Conservation (phyloP, 2,329 filamentous ascomycete species). For the Aplosporella prunicola region DNA sequence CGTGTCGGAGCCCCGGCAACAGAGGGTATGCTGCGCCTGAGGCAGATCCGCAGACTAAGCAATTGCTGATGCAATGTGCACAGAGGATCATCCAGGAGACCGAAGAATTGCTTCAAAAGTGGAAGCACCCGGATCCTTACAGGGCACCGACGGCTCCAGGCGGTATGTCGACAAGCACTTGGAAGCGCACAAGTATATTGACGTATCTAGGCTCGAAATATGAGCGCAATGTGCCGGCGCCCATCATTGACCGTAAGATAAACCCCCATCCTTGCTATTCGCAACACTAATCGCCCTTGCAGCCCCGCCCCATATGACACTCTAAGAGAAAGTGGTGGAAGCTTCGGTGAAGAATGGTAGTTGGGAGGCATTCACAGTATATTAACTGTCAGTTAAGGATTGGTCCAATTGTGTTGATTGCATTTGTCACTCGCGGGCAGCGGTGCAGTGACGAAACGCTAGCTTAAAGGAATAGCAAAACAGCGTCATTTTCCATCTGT, state of each 20-base stretch:
- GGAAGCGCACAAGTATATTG: constrained; percentile 4
- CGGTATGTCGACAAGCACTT: constrained; percentile 48
- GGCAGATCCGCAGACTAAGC: background rate
- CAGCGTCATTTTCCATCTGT: no score
- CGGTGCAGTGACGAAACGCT: no score
- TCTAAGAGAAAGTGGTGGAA: no score
- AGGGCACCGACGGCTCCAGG: constrained; percentile 81
- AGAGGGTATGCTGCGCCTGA: constrained; percentile 52
- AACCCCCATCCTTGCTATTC: background rate
- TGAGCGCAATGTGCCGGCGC: constrained; percentile 81
- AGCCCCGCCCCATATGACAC: constrained; percentile 10
- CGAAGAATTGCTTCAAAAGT: constrained; percentile 77
- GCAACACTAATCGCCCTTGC: background rate
- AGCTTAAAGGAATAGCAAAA: no score
- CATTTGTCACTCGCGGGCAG: no score
- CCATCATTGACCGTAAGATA: constrained; percentile 68
- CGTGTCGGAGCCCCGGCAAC: constrained; percentile 73
- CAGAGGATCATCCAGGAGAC: constrained; percentile 81
- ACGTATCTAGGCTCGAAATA: constrained; percentile 71
- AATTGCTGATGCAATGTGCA: constrained; percentile 1
- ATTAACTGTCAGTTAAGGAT: no score
- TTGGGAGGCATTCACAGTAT: no score
- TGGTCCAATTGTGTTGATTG: no score
- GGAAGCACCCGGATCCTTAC: constrained; percentile 98
- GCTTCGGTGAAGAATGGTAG: no score